These are phyloP conservation scores for Fraxinus sp. DNA, from an alignment of 305 asterid genomes.

Conservation along the genomic window DNA sequence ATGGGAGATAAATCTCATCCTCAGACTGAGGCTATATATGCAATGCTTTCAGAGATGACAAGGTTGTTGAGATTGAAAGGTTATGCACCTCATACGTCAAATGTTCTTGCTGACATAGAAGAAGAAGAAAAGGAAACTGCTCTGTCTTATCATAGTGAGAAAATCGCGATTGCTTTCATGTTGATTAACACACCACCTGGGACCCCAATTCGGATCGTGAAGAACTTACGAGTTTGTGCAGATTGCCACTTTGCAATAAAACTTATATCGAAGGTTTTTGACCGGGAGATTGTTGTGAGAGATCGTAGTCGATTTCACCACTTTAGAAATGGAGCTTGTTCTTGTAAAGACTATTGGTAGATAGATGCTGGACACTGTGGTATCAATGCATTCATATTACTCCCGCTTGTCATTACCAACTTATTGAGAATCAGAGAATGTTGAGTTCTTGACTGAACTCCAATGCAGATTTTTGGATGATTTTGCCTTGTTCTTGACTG, in stretches of 20 bases:
- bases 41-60: slow-evolving; percentile 79
- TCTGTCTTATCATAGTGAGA: slow-evolving; percentile 82
- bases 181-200: slow-evolving; percentile 66
- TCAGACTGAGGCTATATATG: slow-evolving; percentile 59
- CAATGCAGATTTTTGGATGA: background rate
- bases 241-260: slow-evolving; percentile 86
- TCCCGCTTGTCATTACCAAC: background rate
- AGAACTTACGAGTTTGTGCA: slow-evolving; percentile 82
- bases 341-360: slow-evolving; percentile 91
- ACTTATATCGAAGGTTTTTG: slow-evolving; percentile 55
- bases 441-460: background rate
- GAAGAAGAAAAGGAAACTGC: slow-evolving; percentile 94
- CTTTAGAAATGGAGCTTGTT: slow-evolving; percentile 69
- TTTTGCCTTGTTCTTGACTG: background rate
- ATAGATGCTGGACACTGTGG: background rate
- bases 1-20: slow-evolving; percentile 82
- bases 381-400: background rate
- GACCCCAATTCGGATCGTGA: slow-evolving; percentile 62
- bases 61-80: slow-evolving; percentile 68
- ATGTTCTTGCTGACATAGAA: slow-evolving; percentile 83
- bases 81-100: slow-evolving; percentile 68
- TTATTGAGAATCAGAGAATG: background rate
- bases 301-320: slow-evolving; percentile 93
- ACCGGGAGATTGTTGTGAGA: slow-evolving; percentile 74
- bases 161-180: slow-evolving; percentile 77